phyloP scores from a whole-genome alignment of 345 rosid genomes.

The Gossypium ekmanianum region DNA sequence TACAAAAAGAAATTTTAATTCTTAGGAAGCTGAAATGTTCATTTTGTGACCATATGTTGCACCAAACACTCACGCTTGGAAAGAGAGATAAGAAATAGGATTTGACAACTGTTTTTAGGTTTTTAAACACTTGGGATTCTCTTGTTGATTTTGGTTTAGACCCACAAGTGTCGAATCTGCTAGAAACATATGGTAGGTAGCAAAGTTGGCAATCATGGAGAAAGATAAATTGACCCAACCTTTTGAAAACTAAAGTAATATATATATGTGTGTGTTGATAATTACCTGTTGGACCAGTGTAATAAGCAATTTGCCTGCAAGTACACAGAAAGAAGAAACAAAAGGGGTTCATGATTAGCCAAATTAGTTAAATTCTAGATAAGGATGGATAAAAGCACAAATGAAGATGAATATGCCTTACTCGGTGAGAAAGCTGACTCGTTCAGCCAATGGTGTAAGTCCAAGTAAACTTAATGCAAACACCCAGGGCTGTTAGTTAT shows the following conservation, averaged over 20 bases:
- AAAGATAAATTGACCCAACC: neutral
- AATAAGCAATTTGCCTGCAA: conserved; percentile 83
- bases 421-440: conserved; percentile 95
- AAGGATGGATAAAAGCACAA: neutral
- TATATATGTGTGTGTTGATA: neutral
- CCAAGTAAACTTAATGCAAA: conserved; percentile 85
- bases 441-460: conserved; percentile 82
- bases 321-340: neutral
- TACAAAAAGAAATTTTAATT: too few species aligned
- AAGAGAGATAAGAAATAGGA: neutral
- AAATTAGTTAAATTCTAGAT: neutral
- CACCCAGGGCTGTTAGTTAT: conserved; percentile 59
- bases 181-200: neutral
- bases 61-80: neutral
- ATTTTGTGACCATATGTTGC: neutral
- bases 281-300: conserved; percentile 90
- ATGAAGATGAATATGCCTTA: conserved; percentile 28
- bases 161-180: neutral
- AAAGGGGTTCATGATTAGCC: neutral
- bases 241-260: neutral
- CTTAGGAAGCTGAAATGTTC: neutral
- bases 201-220: neutral
- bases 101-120: neutral
- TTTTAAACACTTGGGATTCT: too few species aligned
- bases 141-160: neutral